These are phyloP conservation scores for Cutaneotrichosporon cyanovorans DNA, from an alignment of 1,284 basidiomycete species.

Conservation along the genomic window DNA sequence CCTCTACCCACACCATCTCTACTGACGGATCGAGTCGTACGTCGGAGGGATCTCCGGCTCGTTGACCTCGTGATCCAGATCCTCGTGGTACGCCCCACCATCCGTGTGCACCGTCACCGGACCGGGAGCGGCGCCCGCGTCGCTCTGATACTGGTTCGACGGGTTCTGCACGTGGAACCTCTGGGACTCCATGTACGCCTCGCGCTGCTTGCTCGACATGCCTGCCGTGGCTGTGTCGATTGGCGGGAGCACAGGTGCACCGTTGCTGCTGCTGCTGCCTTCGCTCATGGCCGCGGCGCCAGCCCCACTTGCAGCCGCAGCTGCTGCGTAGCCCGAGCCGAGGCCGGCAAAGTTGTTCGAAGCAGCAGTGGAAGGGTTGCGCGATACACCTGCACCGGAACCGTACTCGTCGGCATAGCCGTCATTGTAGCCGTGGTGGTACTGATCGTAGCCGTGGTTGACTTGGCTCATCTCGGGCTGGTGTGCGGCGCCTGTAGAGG, in stretches of 20 bases:
- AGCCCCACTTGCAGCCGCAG: not conserved
- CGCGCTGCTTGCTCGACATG: conserved; percentile 37
- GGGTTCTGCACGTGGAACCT: conserved; percentile 32
- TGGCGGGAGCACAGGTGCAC: not conserved
- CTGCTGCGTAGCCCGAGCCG: conserved; percentile 22
- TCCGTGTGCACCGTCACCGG: conserved; percentile 34
- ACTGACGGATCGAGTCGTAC: conserved; percentile 8
- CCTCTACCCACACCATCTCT: not conserved
- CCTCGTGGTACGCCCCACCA: conserved; percentile 24
- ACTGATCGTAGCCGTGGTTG: not conserved
- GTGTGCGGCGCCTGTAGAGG: conserved; percentile 11
- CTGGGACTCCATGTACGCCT: conserved; percentile 36
- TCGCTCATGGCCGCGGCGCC: not conserved
- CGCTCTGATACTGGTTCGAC: not conserved
- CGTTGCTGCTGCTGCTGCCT: conserved; percentile 1
- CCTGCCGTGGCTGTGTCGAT: conserved; percentile 9
- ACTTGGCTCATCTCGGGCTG: conserved; percentile 41
- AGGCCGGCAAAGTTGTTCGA: conserved; percentile 39
- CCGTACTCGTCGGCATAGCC: conserved; percentile 7
- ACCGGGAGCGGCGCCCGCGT: conserved; percentile 15
- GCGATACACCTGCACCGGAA: conserved; percentile 16
- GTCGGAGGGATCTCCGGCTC: conserved; percentile 30
- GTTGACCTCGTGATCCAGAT: conserved; percentile 3
- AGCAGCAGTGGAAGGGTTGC: conserved; percentile 32
- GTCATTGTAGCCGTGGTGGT: not conserved